Conservation (phyloP, 805 yeast species). For the Jamesozyma spencerorum region DNA sequence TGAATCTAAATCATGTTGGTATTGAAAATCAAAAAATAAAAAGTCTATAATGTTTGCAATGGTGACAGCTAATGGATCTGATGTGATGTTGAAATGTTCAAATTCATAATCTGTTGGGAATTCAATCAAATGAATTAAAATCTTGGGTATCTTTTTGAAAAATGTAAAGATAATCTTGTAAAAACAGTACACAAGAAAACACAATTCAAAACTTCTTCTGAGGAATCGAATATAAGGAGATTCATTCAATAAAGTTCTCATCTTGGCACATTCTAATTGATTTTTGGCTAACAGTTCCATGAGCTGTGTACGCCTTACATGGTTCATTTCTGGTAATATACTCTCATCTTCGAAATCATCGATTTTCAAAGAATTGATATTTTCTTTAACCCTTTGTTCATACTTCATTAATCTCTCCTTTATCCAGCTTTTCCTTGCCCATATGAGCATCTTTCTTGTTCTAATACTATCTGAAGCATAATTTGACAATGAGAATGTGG, state of each 20-base stretch:
- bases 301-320: constrained; percentile 2
- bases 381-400: constrained; percentile 14
- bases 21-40: constrained; percentile 24
- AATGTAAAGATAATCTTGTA: constrained; percentile 31
- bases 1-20: constrained; percentile 31
- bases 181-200: constrained; percentile 30
- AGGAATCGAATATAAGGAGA: constrained; percentile 9
- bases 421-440: constrained; percentile 19
- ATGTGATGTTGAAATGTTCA: constrained; percentile 11
- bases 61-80: constrained; percentile 35
- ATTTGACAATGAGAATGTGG: background rate
- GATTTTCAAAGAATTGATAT: constrained; percentile 11
- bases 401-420: constrained; percentile 14
- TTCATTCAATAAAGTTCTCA: constrained; percentile 13
- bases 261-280: constrained; percentile 20
- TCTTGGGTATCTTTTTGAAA: constrained; percentile 20
- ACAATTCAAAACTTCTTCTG: constrained; percentile 17
- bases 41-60: constrained; percentile 29
- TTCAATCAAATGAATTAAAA: constrained; percentile 12
- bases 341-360: background rate
- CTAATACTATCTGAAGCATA: constrained; percentile 7
- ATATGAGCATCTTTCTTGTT: constrained; percentile 14
- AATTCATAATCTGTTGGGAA: constrained; percentile 16
- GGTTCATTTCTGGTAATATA: background rate
- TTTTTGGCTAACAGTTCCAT: constrained; percentile 22